Conservation (phyloP, 495 filamentous ascomycete species). For the Trichocladium uniseriatum region DNA sequence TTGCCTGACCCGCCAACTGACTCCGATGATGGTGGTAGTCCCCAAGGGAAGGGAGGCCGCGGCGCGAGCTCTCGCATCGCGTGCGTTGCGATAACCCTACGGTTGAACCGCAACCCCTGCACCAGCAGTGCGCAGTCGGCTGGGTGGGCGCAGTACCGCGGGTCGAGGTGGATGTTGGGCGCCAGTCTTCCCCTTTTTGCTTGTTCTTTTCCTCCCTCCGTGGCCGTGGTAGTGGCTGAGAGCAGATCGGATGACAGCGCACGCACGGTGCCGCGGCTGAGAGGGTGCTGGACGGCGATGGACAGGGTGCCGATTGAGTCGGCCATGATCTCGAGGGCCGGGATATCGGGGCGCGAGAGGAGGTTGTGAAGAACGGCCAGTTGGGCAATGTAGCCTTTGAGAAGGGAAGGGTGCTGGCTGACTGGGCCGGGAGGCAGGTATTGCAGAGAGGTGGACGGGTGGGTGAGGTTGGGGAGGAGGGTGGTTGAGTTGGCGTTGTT, state of each 20-base stretch:
- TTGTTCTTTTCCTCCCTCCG: too few relatives aligned
- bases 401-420: conserved; percentile 27
- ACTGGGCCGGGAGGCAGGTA: conserved; percentile 21
- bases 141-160: conserved; percentile 27
- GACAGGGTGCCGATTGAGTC: conserved; percentile 29
- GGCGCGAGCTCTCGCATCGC: conserved; percentile 26
- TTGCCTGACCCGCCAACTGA: too few relatives aligned
- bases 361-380: conserved; percentile 22
- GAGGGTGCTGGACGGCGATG: conserved; percentile 22
- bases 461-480: conserved; percentile 18
- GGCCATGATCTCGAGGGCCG: conserved; percentile 26
- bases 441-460: conserved; percentile 2
- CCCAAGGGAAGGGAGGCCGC: conserved; percentile 7
- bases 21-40: too few relatives aligned
- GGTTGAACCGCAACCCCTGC: conserved; percentile 15
- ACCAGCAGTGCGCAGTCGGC: conserved; percentile 25
- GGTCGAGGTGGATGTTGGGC: conserved; percentile 25
- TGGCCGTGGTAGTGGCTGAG: too few relatives aligned
- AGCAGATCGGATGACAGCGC: conserved; percentile 28
- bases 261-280: conserved; percentile 32
- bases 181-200: conserved; percentile 14
- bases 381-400: conserved; percentile 34
- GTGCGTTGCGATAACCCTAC: conserved; percentile 28
- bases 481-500: conserved; percentile 6
- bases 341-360: conserved; percentile 8